Base-by-base conservation (phyloP, 129 eudicot species). In the Helichrysum umbraculigerum region DNA sequence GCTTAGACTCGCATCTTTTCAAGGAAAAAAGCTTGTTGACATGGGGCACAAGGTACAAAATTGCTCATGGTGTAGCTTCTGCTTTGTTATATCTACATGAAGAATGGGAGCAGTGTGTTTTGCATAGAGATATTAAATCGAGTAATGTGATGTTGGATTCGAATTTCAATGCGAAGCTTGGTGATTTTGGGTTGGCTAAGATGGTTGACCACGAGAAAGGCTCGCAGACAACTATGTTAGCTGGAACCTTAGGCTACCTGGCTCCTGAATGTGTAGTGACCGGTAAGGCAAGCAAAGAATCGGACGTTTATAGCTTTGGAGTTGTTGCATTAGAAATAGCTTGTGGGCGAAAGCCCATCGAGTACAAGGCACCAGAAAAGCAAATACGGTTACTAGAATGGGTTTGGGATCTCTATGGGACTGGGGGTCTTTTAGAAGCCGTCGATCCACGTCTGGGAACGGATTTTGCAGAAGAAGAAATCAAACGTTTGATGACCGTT, bases 101-200 rank as follows among this genome's bases (percentile, higher is more conserved):
- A 15, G 70, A 65, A 32, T 65, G 70, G 70, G 47, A 33, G 47
- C 70, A 71, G 52, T 58, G 70, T 65, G 70, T 65, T 65, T 6
- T 65, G 35, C 67, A 62, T 11, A 29, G 67, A 62, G 67, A 62
- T 12, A 62, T 62, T 28, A 62, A 62, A 25, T 5, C 34, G 1
- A 62, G 67, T 30, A 62, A 62, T 62, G 67, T 62, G 34, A 62
- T 62, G 67, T 25, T 62, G 17, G 67, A 62, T 62, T 28, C 35
- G 2, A 62, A 62, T 29, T 62, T 62, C 67, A 62, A 62, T 1
- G 67, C 67, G 2, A 62, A 62, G 67, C 67, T 62, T 25, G 67
- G 67, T 62, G 67, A 62, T 62, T 62, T 62, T 14, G 67, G 67
- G n/a, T 29, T 62, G 19, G 67, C 67, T 62, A 62, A 62, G 39